phyloP scores from a whole-genome alignment of 345 rosid genomes.

The Murraya koenigii region DNA sequence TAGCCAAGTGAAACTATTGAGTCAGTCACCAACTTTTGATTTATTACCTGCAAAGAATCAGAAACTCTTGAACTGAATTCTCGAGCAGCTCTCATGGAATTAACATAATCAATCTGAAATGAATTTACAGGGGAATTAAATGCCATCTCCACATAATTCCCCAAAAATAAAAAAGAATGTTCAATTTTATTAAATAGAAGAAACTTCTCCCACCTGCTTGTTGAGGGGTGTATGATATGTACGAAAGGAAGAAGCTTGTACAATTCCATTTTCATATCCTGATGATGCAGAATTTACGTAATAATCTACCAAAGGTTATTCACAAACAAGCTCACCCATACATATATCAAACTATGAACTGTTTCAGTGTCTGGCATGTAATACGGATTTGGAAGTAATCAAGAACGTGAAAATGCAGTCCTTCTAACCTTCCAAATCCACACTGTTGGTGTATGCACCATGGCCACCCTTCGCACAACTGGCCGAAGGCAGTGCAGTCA shows the following conservation, averaged over 20 bases:
- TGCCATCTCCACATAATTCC: background rate
- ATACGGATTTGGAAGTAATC: background rate
- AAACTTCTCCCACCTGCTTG: constrained; percentile 61
- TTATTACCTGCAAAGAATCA: constrained; percentile 68
- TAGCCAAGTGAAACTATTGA: constrained; percentile 2
- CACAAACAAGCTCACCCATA: background rate
- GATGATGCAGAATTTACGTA: constrained; percentile 18
- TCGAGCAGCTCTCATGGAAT: constrained; percentile 92
- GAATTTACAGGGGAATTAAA: constrained; percentile 4
- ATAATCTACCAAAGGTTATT: background rate
- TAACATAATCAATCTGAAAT: constrained; percentile 73
- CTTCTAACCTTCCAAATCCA: constrained; percentile 71
- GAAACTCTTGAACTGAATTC: constrained; percentile 77
- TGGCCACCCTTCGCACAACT: constrained; percentile 99
- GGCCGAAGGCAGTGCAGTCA: constrained; percentile 85
- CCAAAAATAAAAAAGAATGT: constrained; percentile 6
- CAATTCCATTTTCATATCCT: constrained; percentile 75
- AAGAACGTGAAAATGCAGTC: constrained; percentile 13
- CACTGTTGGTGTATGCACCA: constrained; percentile 93
- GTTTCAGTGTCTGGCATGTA: background rate
- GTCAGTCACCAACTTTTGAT: background rate
- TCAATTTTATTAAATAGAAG: constrained; percentile 9
- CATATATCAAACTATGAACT: background rate
- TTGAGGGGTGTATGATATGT: constrained; percentile 95
- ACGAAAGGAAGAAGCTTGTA: constrained; percentile 97